Evolutionary conservation across 1,284 basidiomycete genomes (phyloP).

Genomic region (Leccinum colubrinum): DNA sequence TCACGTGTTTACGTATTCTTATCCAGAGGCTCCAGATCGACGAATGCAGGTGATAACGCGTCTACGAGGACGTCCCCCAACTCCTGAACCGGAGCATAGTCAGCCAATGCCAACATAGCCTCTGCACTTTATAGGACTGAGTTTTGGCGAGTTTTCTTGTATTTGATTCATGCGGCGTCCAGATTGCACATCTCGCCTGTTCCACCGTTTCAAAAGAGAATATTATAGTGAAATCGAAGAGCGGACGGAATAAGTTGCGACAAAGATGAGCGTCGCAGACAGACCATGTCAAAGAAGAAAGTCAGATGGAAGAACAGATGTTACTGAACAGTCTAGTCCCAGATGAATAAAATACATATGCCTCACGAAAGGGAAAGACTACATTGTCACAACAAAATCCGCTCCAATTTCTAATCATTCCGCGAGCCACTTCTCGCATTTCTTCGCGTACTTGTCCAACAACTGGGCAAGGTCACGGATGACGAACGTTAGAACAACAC

Average conservation of each 20-base stretch:
- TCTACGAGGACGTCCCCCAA: constrained; percentile 48
- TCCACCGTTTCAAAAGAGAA: constrained; percentile 20
- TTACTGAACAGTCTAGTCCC: constrained; percentile 36
- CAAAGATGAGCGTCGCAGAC: constrained; percentile 13
- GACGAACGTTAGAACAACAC: constrained; percentile 89
- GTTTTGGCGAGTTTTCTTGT: constrained; percentile 4
- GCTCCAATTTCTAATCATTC: constrained; percentile 45
- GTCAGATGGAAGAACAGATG: constrained; percentile 30
- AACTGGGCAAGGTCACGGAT: constrained; percentile 81
- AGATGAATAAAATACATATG: constrained; percentile 41
- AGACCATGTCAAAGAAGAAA: constrained; percentile 11
- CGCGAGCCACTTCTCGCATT: constrained; percentile 84
- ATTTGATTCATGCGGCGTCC: constrained; percentile 3
- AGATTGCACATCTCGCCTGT: constrained; percentile 6
- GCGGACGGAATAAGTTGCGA: constrained; percentile 8
- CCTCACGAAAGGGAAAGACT: constrained; percentile 27
- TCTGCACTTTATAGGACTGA: not conserved
- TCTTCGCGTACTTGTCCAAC: constrained; percentile 90
- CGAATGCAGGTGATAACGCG: constrained; percentile 58
- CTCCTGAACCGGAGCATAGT: constrained; percentile 38
- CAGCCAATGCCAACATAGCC: constrained; percentile 16
- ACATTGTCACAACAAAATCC: constrained; percentile 30
- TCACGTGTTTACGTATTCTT: constrained; percentile 16
- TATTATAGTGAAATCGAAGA: constrained; percentile 23
- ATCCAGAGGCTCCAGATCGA: constrained; percentile 39